These are phyloP conservation scores for Paecilomyces sp. DNA, from an alignment of 2,329 filamentous ascomycete species.

Conservation along the genomic window DNA sequence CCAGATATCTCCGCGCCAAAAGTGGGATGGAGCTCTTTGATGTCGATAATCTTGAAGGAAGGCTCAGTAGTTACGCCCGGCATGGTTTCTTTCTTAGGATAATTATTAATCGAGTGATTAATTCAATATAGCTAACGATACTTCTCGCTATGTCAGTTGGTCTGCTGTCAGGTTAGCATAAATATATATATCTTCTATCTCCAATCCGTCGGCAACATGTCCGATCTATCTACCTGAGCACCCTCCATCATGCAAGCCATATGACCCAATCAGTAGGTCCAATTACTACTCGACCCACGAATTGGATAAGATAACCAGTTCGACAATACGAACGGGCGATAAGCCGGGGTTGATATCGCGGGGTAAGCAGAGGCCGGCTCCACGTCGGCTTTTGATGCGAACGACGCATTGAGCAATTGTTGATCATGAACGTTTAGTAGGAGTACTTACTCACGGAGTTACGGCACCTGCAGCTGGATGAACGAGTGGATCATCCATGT, in stretches of 20 bases:
- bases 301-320: not conserved
- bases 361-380: not conserved
- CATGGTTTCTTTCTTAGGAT: conserved; percentile 23
- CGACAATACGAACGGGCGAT: not conserved
- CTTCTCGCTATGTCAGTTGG: not conserved
- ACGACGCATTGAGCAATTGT: not conserved
- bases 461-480: not conserved
- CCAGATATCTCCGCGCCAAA: conserved; percentile 33
- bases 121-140: no score
- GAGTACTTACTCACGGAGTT: not conserved
- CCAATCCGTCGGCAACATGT: not conserved
- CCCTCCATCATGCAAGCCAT: not conserved
- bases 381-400: not conserved
- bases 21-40: conserved; percentile 27
- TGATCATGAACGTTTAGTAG: not conserved
- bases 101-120: no score
- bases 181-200: not conserved
- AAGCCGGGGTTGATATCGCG: not conserved
- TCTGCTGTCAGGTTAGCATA: not conserved
- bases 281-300: not conserved
- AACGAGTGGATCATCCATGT: not conserved
- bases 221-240: not conserved
- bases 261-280: not conserved
- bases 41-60: conserved; percentile 18
- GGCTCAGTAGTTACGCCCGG: conserved; percentile 22